A percentile compares a stretch with the other conserved stretches of the same genome.
These are phyloP conservation scores for Tetrahymena thermophila DNA, from an alignment of 73 alveolate species.

Conservation along the genomic window DNA sequence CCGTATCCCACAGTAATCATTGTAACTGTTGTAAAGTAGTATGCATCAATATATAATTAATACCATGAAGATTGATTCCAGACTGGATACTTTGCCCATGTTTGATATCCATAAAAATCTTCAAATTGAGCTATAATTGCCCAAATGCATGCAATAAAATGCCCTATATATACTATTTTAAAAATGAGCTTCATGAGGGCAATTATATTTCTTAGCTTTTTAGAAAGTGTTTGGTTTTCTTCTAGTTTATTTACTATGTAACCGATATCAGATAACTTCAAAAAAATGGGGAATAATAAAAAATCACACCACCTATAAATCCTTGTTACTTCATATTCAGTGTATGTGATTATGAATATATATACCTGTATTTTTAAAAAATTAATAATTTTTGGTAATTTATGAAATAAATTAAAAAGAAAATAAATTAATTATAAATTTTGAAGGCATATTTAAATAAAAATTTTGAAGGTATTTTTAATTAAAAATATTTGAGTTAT, in stretches of 20 bases:
- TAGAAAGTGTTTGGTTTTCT: neutral
- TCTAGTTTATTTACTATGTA: neutral
- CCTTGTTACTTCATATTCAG: neutral
- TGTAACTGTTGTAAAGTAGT: conserved; percentile 67
- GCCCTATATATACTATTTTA: conserved; percentile 46
- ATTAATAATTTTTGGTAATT: neutral
- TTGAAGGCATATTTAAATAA: too few relatives aligned
- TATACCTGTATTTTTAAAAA: neutral
- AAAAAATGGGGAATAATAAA: neutral
- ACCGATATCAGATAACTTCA: neutral
- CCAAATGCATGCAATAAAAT: conserved; percentile 64
- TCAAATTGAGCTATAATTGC: conserved; percentile 42
- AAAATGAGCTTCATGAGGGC: conserved; percentile 14
- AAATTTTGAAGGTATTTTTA: neutral
- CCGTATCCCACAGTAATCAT: conserved; percentile 77
- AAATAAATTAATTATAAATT: too few relatives aligned
- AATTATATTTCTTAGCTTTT: neutral
- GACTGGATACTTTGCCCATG: neutral
- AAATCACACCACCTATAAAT: neutral
- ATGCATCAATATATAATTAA: conserved; percentile 42
- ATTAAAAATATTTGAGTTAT: neutral
- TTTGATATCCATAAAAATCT: neutral
- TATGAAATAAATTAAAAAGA: too few relatives aligned
- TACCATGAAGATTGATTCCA: neutral
- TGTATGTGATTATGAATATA: neutral